Evolutionary conservation across 1,139 yeast genomes (phyloP), one percentile per base, ranked within the genome.

Genomic region (Hansenula lynferdii): DNA sequence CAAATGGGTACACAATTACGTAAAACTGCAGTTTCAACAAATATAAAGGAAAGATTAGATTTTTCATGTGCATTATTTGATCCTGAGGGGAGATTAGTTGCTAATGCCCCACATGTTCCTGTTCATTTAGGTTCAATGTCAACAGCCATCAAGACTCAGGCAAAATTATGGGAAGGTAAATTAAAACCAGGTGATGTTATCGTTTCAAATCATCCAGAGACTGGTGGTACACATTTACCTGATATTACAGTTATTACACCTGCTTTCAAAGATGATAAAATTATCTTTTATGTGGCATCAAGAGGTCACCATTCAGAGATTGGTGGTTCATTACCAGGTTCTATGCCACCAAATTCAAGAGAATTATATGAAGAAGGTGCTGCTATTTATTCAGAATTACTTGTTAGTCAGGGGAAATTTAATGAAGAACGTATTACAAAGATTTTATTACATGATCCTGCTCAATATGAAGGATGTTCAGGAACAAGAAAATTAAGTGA

Each of bases 121-220:
- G 90, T 85, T 31, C 95, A 85, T 57, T 64, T 85, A 44, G 95
- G 95, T 2, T 85, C 95, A 4, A 85, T 85, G 95, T 81, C 90
- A 1, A 80, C 84, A 37, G 87, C 90, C n/a, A 85, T 84, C 9
- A 72, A 75, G 38, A 80, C 76, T 9, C 92, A 84, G 58, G 73
- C 74, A 29, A 68, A 77, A 31, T 42, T 75, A 25, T 83, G 92
- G 89, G 62, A 73, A 41, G 83, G 77, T 11, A 69, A 64, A 44
- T 50, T 75, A 22, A 62, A 72, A 40, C 78, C 75, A 9, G 94
- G 94, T 20, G 94, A 84, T 61, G 92, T 84, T 1, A 59, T 85
- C 24, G 81, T 83, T 6, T 76, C 89, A 1, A 85, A 85, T 53
- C 94, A 85, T 54, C 95, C 95, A 2, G 78, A 72, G 18, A 80